Conservation (phyloP, 768 basidiomycete genomes). For the Leccinum subtestaceum region DNA sequence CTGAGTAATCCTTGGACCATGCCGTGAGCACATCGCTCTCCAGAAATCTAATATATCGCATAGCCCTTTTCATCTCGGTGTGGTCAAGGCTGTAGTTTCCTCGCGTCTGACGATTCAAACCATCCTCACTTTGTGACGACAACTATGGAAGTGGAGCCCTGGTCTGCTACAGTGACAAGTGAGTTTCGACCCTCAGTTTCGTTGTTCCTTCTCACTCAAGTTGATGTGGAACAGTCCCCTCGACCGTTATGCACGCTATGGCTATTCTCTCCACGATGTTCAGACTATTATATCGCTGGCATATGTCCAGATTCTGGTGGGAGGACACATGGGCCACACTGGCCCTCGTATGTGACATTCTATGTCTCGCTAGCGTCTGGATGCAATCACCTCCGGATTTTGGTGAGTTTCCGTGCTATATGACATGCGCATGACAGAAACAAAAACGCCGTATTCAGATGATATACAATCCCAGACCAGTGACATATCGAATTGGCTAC, state of each 20-base stretch:
- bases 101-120: neutral
- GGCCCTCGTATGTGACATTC: slow-evolving; percentile 23
- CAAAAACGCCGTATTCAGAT: neutral
- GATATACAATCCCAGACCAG: neutral
- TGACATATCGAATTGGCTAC: slow-evolving; percentile 13
- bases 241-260: slow-evolving; percentile 15
- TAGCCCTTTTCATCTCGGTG: neutral
- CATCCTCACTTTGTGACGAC: neutral
- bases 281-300: slow-evolving; percentile 23
- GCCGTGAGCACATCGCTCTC: slow-evolving; percentile 1
- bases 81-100: neutral
- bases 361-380: slow-evolving; percentile 23
- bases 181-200: neutral
- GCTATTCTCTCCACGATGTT: slow-evolving; percentile 20
- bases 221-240: slow-evolving; percentile 10
- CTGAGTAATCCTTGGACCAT: neutral
- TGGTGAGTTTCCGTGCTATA: slow-evolving; percentile 11
- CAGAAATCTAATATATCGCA: neutral
- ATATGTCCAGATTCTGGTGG: slow-evolving; percentile 22
- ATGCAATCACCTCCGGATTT: neutral
- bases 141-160: neutral
- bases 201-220: neutral
- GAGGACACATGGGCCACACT: slow-evolving; percentile 27
- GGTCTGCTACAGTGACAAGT: slow-evolving; percentile 15
- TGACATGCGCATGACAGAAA: neutral